Conservation (phyloP, 2,329 filamentous ascomycete genomes). For the Penicillium sp. region DNA sequence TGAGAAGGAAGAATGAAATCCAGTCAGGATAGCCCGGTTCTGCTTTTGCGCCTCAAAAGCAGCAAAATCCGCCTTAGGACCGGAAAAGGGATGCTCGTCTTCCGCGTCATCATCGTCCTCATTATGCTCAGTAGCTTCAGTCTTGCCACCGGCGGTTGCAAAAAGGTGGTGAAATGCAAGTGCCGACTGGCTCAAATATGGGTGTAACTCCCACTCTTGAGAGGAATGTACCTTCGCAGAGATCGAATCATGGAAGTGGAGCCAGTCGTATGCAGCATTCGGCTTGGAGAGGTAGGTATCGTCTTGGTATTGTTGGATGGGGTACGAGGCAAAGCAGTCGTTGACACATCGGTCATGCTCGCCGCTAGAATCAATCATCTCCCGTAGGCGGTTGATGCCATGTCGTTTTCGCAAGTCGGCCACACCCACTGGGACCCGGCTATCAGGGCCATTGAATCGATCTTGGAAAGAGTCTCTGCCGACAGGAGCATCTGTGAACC, state of each 20-base stretch:
- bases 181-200: constrained; percentile 83
- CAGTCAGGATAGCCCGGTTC: constrained; percentile 71
- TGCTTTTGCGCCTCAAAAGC: constrained; percentile 79
- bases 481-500: constrained; percentile 52
- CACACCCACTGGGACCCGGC: constrained; percentile 51
- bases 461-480: constrained; percentile 40
- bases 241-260: constrained; percentile 86
- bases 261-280: constrained; percentile 84
- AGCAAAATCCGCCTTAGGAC: constrained; percentile 76
- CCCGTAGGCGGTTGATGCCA: constrained; percentile 58
- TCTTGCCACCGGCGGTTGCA: constrained; percentile 64
- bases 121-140: constrained; percentile 47
- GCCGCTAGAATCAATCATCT: constrained; percentile 63
- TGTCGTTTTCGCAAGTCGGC: constrained; percentile 60
- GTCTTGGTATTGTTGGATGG: constrained; percentile 86
- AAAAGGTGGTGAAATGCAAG: constrained; percentile 92
- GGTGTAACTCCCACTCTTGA: constrained; percentile 89
- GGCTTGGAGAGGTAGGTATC: constrained; percentile 90
- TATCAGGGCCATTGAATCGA: constrained; percentile 28
- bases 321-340: constrained; percentile 83
- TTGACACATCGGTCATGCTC: constrained; percentile 63
- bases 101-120: constrained; percentile 47
- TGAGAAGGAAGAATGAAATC: constrained; percentile 70
- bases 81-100: constrained; percentile 72
- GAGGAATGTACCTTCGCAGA: constrained; percentile 75